These are phyloP conservation scores for Cicer yamashitae DNA, from an alignment of 306 rosid genomes.

Conservation along the genomic window DNA sequence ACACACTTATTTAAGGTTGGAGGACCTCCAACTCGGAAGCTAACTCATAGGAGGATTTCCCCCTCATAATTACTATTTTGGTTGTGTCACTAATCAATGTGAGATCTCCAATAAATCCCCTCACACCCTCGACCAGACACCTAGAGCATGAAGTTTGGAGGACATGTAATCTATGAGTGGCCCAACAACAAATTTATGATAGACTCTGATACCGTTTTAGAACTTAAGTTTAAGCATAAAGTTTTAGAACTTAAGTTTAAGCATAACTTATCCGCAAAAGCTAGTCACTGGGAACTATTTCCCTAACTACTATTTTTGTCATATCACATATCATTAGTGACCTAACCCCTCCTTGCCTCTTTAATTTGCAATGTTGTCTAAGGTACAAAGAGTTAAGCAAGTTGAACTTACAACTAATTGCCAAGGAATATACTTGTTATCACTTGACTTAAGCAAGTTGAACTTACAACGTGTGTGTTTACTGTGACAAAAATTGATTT, in stretches of 20 bases:
- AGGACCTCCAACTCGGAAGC: background rate
- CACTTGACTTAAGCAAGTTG: no score
- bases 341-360: no score
- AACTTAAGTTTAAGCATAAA: background rate
- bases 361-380: no score
- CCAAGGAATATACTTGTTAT: no score
- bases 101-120: background rate
- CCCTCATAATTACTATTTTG: background rate
- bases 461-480: no score
- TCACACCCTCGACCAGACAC: background rate
- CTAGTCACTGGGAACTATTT: background rate
- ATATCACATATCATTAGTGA: background rate
- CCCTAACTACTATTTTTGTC: background rate
- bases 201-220: background rate
- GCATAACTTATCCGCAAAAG: background rate
- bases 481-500: no score
- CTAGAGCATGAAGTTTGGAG: background rate
- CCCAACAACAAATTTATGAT: background rate
- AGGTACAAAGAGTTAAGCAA: no score
- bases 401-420: no score
- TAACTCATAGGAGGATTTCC: background rate
- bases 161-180: background rate
- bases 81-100: background rate
- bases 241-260: background rate
- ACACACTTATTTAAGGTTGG: background rate